Base-by-base conservation (phyloP, 2,329 filamentous ascomycete species). In the Fusarium coffeatum region DNA sequence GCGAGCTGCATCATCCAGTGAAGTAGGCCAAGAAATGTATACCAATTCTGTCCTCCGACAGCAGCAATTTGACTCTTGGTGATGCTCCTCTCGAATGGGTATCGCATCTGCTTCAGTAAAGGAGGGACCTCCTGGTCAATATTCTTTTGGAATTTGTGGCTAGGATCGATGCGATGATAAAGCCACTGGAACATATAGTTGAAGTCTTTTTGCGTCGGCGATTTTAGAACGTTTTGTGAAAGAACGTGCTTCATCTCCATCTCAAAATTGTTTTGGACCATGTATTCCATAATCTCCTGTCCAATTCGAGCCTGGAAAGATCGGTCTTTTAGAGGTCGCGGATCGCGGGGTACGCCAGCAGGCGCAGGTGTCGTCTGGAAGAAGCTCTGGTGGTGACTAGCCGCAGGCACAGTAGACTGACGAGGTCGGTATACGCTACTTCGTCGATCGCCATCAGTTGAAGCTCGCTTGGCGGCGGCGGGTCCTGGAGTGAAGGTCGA, bases 1-100 rank as follows among this genome's bases (percentile, higher is more conserved):
- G 93, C 93, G 54, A 99, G 84, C 80, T 98, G 94, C 95, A 99
- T 97, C 90, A 99, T 95, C 96, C 96, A 99, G 82, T 99, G 94
- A 53, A 99, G 85, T 78, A 99, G 84, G 0, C 94, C 96, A 15
- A 99, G 84, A 76, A 99, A 98, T 0, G 93, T 96, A 67, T 92
- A 92, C 96, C 96, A 99, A 78, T 98, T 98, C 80, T 97, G 94
- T 5, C 94, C 95, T 71, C 96, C 96, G 0, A 98, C 96, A 3
- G 97, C 96, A 0, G 93, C 90, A 61, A 99, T 93, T 77, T 97
- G 94, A 55, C 93, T 97, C 80, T 98, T 99, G 57, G 94, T 97
- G 74, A 99, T 98, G 76, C 91, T 94, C 80, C 94, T 93, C 76
- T 97, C 94, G 77, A 94, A 99, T 0, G 96, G 96, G 77, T 99